Evolutionary conservation across 495 filamentous ascomycete species (phyloP), one percentile per base, ranked within the genome.

Genomic region (Penicillium arizonense): DNA sequence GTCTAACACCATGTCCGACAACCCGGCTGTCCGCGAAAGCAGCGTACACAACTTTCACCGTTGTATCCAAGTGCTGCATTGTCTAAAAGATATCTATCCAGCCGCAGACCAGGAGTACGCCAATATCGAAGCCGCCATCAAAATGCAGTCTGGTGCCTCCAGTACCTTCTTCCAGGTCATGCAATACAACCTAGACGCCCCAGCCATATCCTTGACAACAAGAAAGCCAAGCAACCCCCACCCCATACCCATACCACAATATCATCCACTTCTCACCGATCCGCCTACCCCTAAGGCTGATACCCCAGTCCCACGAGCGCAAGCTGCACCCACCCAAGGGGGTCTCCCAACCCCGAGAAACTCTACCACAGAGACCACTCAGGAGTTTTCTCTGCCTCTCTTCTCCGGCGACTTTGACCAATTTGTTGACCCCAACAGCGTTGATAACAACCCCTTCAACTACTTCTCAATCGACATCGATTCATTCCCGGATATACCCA

Each of bases 51-150:
- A 87, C 47, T 93, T 95, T 71, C 83, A 82, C 54, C 79, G 88
- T 54, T 93, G 90, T 68, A 87, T 93, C 75, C 79, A 83, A 38
- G 88, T 91, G 14, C 82, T 96, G 68, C 79, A 86, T 57, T 79
- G 79, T 28, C 74, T 96, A 6, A 86, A 88, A 32, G 87, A 91
- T 44, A 89, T 85, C 43, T 95, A 96, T 59, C 82, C 90, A 5
- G 87, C 89, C 0, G 90, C 90, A 5, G 88, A 91, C 58, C 88
- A 87, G 62, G 87, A 88, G 34, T 85, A 83, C 5, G 84, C 84
- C 23, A 93, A 94, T 67, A 77, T 96, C 12, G 85, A 92, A 64
- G 88, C 87, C 4, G 89, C 89, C 0, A 84, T 90, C 26, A 82
- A 85, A 55, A 86, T 68, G 24, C 72, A 73, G 40, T 62, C 65